Percentiles rank a stretch among this genome's conserved stretches.
These are phyloP conservation scores for Phalaenopsis equestris DNA, from an alignment of 106 monocot genomes.

Conservation along the genomic window DNA sequence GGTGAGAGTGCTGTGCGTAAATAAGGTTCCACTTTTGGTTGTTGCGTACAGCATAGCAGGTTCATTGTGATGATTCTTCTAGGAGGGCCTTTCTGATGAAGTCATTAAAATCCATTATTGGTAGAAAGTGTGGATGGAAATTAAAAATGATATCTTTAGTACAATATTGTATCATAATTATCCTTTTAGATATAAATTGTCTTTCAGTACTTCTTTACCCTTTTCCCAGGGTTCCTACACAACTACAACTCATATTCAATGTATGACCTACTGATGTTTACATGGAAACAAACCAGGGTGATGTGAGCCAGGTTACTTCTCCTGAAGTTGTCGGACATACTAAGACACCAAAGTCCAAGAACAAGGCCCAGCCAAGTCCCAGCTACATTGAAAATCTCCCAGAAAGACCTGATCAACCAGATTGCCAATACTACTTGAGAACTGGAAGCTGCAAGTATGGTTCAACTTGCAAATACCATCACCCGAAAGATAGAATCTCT, in stretches of 20 bases:
- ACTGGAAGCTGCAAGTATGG: constrained; percentile 75
- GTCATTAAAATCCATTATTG: no score
- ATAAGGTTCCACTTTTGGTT: no score
- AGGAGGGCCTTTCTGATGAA: no score
- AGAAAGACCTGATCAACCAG: constrained; percentile 65
- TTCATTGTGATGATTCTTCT: no score
- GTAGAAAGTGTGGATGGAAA: no score
- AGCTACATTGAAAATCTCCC: constrained; percentile 24
- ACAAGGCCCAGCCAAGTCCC: constrained; percentile 17
- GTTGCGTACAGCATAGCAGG: no score
- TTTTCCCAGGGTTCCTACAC: no score
- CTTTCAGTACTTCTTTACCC: no score
- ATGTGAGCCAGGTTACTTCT: constrained; percentile 22
- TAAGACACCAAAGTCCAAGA: constrained; percentile 24
- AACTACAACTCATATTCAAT: background rate
- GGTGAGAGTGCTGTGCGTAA: no score
- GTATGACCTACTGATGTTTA: background rate
- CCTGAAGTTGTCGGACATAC: constrained; percentile 16
- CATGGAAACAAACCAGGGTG: constrained; percentile 22
- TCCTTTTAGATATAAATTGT: no score
- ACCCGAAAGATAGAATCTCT: constrained; percentile 45
- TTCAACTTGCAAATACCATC: constrained; percentile 72
- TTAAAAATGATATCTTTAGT: no score
- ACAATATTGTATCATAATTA: no score
- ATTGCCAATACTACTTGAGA: constrained; percentile 72